A percentile compares a stretch with the other conserved stretches of the same genome.
Evolutionary conservation across 345 rosid genomes (phyloP).

Genomic region (Turnera subulata): DNA sequence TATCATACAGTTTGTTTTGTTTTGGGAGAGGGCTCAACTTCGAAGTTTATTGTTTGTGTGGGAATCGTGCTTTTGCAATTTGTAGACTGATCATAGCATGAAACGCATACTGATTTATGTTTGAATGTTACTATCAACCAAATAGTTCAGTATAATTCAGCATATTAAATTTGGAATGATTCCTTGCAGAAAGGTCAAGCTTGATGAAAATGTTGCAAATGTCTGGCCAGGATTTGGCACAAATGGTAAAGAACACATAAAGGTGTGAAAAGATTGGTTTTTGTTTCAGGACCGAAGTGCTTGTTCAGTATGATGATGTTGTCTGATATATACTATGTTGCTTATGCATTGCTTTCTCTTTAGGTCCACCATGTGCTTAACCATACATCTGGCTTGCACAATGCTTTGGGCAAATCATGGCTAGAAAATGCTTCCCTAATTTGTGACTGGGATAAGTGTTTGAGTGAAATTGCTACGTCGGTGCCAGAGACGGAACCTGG

Average conservation of each 20-base stretch:
- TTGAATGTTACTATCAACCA: no score
- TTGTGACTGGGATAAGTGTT: conserved; percentile 79
- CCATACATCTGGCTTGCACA: conserved; percentile 94
- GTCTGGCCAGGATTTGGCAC: conserved; percentile 81
- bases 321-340: no score
- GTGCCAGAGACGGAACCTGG: conserved; percentile 84
- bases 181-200: conserved; percentile 69
- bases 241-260: conserved; percentile 68
- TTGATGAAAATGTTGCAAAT: conserved; percentile 70
- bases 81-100: no score
- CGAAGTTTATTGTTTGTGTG: no score
- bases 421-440: conserved; percentile 54
- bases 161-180: conserved; percentile 7
- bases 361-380: conserved; percentile 95
- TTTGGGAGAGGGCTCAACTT: no score
- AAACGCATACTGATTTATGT: no score
- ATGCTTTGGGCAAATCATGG: conserved; percentile 53
- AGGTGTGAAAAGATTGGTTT: conserved; percentile 36
- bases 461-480: conserved; percentile 56
- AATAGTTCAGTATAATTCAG: no score
- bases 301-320: no score
- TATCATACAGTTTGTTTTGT: no score
- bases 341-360: no score
- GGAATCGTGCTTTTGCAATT: no score
- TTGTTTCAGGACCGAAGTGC: no score